Conservation (phyloP, 371 early-diverging fungal species). For the Apophysomyces ossiformis region DNA sequence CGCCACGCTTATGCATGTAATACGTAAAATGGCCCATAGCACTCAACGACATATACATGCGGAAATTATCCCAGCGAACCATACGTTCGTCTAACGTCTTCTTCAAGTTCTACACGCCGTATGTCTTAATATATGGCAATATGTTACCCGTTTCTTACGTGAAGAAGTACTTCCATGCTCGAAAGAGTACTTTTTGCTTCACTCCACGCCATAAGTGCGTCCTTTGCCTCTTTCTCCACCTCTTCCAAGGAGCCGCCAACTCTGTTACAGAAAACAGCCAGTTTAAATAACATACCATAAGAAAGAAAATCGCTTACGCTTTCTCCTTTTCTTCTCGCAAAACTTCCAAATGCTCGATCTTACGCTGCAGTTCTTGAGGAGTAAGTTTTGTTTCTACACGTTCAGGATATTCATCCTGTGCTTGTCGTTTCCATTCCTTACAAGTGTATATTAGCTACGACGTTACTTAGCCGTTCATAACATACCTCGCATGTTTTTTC, state of each 20-base stretch:
- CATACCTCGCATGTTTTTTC: slow-evolving; percentile 8
- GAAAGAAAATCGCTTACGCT: slow-evolving; percentile 24
- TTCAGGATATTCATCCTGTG: slow-evolving; percentile 61
- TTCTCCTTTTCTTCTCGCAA: slow-evolving; percentile 60
- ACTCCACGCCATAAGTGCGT: slow-evolving; percentile 53
- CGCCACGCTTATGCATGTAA: slow-evolving; percentile 84
- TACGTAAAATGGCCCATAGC: slow-evolving; percentile 75
- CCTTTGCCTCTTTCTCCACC: slow-evolving; percentile 54
- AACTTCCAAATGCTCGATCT: slow-evolving; percentile 58
- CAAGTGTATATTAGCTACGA: neutral
- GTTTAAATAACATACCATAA: neutral
- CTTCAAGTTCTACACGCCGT: slow-evolving; percentile 48
- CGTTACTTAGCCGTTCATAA: neutral
- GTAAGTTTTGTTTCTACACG: slow-evolving; percentile 62
- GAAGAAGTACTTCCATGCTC: slow-evolving; percentile 51
- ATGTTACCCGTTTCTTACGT: slow-evolving; percentile 30
- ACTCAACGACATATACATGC: slow-evolving; percentile 72
- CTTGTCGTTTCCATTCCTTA: slow-evolving; percentile 54
- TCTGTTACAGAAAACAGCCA: slow-evolving; percentile 7
- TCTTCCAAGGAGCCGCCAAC: slow-evolving; percentile 56
- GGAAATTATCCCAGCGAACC: slow-evolving; percentile 69
- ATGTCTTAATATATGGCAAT: neutral
- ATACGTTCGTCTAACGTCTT: slow-evolving; percentile 63
- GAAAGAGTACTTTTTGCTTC: slow-evolving; percentile 63
- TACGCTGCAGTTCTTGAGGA: slow-evolving; percentile 59